Base-by-base conservation (phyloP, 2,329 filamentous ascomycete genomes). In the Exophiala sp. region DNA sequence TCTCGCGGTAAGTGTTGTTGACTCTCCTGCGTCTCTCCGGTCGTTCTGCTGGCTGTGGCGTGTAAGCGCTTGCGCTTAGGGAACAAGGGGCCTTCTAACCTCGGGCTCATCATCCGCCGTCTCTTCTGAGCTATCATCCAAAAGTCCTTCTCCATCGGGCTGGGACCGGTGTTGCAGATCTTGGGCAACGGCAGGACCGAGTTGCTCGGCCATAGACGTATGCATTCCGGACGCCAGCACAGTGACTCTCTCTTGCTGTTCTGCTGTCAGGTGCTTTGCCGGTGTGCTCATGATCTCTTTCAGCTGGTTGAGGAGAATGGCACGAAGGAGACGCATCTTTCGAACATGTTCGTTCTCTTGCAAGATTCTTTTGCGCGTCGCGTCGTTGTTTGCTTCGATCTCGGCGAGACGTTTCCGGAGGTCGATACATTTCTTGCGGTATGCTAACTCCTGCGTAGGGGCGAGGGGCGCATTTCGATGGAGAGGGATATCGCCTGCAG, bases 361-460 rank as follows among this genome's bases (percentile, higher is more conserved):
- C 34, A 79, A 75, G 57, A 95, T 85, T 44, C 88, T 85, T 46
- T 88, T 74, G 46, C 88, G 81, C 40, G 88, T 85, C 50, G 86
- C 80, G 62, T 95, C 89, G 67, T 96, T 96, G 64, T 88, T 85
- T 53, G 88, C 83, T 67, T 97, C 90, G 62, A 97, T 88, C 67
- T 96, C 90, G 66, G 83, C 86, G 57, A 93, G 87, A 54, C 93
- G 86, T 62, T 88, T 86, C 72, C 94, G 94, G 18, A 98, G 80
- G 62, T 94, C 86, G 65, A 96, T 88, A 69, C 91, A 97, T 80
- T 98, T 97, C 58, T 88, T 82, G 63, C 93, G 89, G 71, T 97
- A 98, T 43, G 91, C 90, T 66, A 91, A 85, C 70, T 98, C 91
- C 56, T 97, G 89, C 13, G 89, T 95, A 13, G 93, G 91, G 16